A percentile compares a stretch with the other conserved stretches of the same genome.
Evolutionary conservation across 129 eudicot species (phyloP).

Genomic region (Centaurea solstitialis): DNA sequence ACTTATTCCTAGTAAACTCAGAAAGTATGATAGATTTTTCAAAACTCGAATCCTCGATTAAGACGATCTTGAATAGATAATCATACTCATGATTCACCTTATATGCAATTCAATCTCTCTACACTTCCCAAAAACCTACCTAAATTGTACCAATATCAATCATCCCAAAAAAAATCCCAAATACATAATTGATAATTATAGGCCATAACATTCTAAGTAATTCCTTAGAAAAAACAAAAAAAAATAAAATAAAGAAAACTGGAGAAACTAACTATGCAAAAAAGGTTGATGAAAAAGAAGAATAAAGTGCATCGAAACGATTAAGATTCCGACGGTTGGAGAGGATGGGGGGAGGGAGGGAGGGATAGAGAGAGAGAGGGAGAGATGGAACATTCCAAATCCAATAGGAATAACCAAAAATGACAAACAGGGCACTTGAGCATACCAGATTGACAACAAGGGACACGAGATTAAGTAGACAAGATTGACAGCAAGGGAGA

Average conservation of each 20-base stretch:
- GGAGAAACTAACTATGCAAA: slow-evolving; percentile 15
- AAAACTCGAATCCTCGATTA: slow-evolving; percentile 82
- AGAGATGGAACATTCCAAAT: background rate
- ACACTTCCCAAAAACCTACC: slow-evolving; percentile 21
- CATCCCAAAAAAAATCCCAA: background rate
- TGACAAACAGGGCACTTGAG: slow-evolving; percentile 13
- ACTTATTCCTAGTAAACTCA: slow-evolving; percentile 72
- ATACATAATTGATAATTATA: background rate
- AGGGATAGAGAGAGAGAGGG: background rate
- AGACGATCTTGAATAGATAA: slow-evolving; percentile 72
- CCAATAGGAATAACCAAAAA: slow-evolving; percentile 38
- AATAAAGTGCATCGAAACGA: slow-evolving; percentile 6
- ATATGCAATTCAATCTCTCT: slow-evolving; percentile 59
- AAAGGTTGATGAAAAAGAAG: background rate
- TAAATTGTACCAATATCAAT: background rate
- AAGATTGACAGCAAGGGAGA: too few relatives aligned
- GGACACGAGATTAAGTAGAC: too few relatives aligned
- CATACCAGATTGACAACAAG: too few relatives aligned
- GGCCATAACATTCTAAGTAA: background rate
- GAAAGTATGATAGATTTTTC: slow-evolving; percentile 82
- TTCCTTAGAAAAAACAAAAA: background rate
- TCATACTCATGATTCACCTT: slow-evolving; percentile 81
- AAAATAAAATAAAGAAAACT: background rate
- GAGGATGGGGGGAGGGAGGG: background rate
- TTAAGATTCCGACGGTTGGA: background rate